Percentiles rank a stretch among this genome's conserved stretches.
Evolutionary conservation across 1,139 yeast species (phyloP).

Genomic region (Candida tunisiensis): DNA sequence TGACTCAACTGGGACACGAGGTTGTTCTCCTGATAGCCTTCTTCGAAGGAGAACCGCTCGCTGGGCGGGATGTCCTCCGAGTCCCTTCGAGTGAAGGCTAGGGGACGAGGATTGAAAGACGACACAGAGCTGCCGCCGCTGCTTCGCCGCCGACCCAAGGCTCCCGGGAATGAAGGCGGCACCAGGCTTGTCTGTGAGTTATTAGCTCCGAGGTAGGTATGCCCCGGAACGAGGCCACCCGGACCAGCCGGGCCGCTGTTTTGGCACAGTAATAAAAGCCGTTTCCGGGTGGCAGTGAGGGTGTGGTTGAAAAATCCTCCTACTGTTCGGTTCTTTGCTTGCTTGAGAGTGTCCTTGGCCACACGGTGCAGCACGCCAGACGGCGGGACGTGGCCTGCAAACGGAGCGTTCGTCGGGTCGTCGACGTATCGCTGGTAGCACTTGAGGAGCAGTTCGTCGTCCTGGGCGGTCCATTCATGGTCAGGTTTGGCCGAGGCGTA

Average conservation of each 20-base stretch:
- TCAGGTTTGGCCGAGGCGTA: too few relatives aligned
- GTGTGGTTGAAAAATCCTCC: slow-evolving; percentile 19
- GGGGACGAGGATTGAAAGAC: not conserved
- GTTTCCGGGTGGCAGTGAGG: slow-evolving; percentile 14
- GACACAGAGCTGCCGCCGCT: not conserved
- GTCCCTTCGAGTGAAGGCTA: not conserved
- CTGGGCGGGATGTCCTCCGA: too few relatives aligned
- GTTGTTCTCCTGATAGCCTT: too few relatives aligned
- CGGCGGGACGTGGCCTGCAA: slow-evolving; percentile 20
- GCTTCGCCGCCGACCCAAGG: not conserved
- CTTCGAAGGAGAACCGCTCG: too few relatives aligned
- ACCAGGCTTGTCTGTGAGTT: too few relatives aligned
- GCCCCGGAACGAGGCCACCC: not conserved
- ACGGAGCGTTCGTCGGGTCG: slow-evolving; percentile 20
- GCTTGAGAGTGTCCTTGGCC: slow-evolving; percentile 15
- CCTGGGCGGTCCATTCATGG: too few relatives aligned
- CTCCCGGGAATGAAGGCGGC: too few relatives aligned
- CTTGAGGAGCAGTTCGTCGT: slow-evolving; percentile 13
- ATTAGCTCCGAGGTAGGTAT: too few relatives aligned
- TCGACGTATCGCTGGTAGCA: slow-evolving; percentile 12
- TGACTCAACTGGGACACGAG: too few relatives aligned
- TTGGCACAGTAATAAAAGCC: slow-evolving; percentile 13
- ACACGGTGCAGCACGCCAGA: slow-evolving; percentile 20
- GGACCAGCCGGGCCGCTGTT: not conserved
- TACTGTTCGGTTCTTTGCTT: slow-evolving; percentile 9